phyloP scores from a whole-genome alignment of 768 basidiomycete species.

The Hygrophoropsis aurantiaca region DNA sequence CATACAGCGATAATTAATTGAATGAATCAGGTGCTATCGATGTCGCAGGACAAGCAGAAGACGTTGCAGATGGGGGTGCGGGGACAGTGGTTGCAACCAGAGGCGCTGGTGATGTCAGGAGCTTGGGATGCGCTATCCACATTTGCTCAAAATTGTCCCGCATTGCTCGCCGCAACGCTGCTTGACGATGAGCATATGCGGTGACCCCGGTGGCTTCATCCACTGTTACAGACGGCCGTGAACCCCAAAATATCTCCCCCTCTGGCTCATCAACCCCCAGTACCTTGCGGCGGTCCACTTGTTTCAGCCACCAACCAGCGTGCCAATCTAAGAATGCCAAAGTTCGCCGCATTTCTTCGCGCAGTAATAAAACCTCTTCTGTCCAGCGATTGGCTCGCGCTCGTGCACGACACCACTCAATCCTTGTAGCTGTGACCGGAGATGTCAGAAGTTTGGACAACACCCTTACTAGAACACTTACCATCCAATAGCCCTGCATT shows the following conservation, averaged over 20 bases:
- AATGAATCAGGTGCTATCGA: too few species aligned
- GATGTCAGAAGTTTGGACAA: too few species aligned
- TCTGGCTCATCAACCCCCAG: not conserved
- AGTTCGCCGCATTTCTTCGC: constrained; percentile 8
- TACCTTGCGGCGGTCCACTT: not conserved
- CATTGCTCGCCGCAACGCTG: not conserved
- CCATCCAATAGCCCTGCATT: not conserved
- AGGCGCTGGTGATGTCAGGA: too few species aligned
- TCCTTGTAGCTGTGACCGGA: constrained; percentile 9
- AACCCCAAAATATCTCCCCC: too few species aligned
- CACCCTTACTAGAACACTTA: too few species aligned
- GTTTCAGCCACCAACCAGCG: constrained; percentile 3
- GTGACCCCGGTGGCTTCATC: too few species aligned
- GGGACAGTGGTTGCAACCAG: too few species aligned
- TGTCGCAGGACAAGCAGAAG: too few species aligned
- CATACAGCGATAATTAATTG: too few species aligned
- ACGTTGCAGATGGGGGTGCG: too few species aligned
- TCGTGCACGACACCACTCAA: constrained; percentile 13
- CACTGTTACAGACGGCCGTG: too few species aligned
- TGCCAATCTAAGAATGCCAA: constrained; percentile 1
- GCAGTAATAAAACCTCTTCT: constrained; percentile 10
- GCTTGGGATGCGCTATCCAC: too few species aligned
- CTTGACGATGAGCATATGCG: not conserved
- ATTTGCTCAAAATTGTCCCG: not conserved
- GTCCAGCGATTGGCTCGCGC: constrained; percentile 6